Base-by-base conservation (phyloP, 495 filamentous ascomycete genomes). In the Aspergillus ellipticus region DNA sequence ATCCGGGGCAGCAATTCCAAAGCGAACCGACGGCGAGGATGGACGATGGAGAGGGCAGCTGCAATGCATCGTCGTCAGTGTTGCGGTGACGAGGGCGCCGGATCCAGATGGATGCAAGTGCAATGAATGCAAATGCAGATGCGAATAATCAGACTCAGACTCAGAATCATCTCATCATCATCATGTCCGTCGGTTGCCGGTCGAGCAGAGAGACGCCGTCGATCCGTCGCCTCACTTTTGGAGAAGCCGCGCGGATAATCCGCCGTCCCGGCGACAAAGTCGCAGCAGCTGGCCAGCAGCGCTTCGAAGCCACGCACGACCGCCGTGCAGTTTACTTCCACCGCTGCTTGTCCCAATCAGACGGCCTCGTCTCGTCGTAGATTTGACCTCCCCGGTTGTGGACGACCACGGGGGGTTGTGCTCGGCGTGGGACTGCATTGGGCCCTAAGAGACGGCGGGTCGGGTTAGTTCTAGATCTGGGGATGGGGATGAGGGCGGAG, bases 341-440 rank as follows among this genome's bases (percentile, higher is more conserved):
- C 48, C 75, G 75, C 58, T 75, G 74, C 58, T 75, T 76, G 63
- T 78, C 75, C 75, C 74, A 77, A 55, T 74, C 73, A 2, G 74
- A 72, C 11, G 75, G 73, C 58, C 75, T 66, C 16, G 73, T 78
- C 54, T 78, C 74, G 55, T 78, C 75, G 62, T 73, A 78, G 54
- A 68, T 74, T 42, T 70, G 75, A 52, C 75, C 75, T 47, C 74
- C 74, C 59, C 70, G 67, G 62, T 78, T 77, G 55, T 77, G 74
- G 42, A 78, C 54, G 19, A 78, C 55, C 20, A 76, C 74, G 19
- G 68, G 66, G 19, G 71, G 67, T 64, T 74, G 73, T 60, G 62
- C 54, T 59, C 62, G 61, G 46, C 67, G 67, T 28, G 64, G 59
- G 45, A 42, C 54, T 29, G 57, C 41, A 60, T 66, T 64, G 41